Base-by-base conservation (phyloP, 2,329 filamentous ascomycete genomes). In the Lachnellula arida region DNA sequence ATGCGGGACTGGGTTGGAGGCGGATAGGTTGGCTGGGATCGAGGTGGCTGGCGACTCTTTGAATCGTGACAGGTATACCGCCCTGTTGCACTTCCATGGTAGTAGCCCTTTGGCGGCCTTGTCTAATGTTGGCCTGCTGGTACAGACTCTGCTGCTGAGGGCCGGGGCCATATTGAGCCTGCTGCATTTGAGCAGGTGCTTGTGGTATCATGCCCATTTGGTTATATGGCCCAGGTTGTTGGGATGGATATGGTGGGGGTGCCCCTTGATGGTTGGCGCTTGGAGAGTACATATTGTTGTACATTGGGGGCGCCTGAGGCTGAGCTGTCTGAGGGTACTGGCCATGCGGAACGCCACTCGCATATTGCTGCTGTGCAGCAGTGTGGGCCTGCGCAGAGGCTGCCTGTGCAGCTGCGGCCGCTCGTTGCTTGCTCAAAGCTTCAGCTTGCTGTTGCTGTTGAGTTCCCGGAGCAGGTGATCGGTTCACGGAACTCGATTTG, bases 371-470 rank as follows among this genome's bases (percentile, higher is more conserved):
- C 69, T 88, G 85, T 2, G 79, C 81, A 51, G 78, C 80, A 11
- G 82, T 82, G 67, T 86, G 86, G 15, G 86, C 87, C 48, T 65
- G 63, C 1, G 56, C 55, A 11, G 56, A 72, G 4, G 57, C 49
- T 28, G 55, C 55, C 48, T 65, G 71, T 53, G 82, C 54, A 2
- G 87, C 87, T 39, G 81, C 81, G 63, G 86, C 83, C 11, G 89
- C 91, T 63, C 93, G 82, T 73, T 97, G 93, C 73, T 96, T 96
- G 77, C 91, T 96, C 55, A 96, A 76, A 39, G 92, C 91, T 70
- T 97, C 94, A 15, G 91, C 93, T 73, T 96, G 91, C 70, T 96
- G 90, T 70, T 97, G 94, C 71, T 97, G 92, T 70, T 96, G 91
- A 15, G 95, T 94, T 40, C 92, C 93, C 5, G 92, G 93, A 5